Evolutionary conservation across 495 filamentous ascomycete genomes (phyloP).

Genomic region (Podospora anserina): DNA sequence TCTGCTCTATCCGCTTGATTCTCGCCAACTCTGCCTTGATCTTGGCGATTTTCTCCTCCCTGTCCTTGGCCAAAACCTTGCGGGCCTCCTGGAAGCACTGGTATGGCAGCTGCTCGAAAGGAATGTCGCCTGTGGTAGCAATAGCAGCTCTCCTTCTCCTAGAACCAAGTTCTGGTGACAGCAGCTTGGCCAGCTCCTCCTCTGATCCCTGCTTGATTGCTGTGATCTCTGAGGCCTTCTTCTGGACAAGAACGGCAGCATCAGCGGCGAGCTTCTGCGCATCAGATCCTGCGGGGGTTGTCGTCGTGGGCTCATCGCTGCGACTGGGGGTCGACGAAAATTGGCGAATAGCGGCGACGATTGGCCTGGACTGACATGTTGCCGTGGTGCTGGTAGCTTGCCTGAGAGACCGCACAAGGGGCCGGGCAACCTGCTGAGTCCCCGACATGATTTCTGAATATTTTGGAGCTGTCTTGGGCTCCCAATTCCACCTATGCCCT

Average conservation of each 20-base stretch:
- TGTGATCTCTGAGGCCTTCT: constrained; percentile 28
- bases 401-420: constrained; percentile 61
- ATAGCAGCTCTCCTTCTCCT: constrained; percentile 78
- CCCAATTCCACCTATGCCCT: constrained; percentile 6
- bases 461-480: constrained; percentile 9
- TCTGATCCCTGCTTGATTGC: constrained; percentile 52
- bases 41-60: constrained; percentile 70
- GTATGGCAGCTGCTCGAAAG: constrained; percentile 90
- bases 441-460: constrained; percentile 55
- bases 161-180: constrained; percentile 68
- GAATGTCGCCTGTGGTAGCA: constrained; percentile 64
- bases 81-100: constrained; percentile 97
- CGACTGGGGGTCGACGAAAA: constrained; percentile 45
- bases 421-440: constrained; percentile 65
- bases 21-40: constrained; percentile 58
- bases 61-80: constrained; percentile 73
- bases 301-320: constrained; percentile 40
- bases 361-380: constrained; percentile 30
- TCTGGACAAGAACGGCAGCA: constrained; percentile 17
- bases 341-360: constrained; percentile 35
- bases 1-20: constrained; percentile 57
- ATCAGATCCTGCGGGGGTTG: constrained; percentile 22
- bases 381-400: constrained; percentile 37
- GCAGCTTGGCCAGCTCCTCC: constrained; percentile 53
- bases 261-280: constrained; percentile 19